Conservation (phyloP, 108 stramenopile genomes). For the Pseudonitzschia delicatissima region DNA sequence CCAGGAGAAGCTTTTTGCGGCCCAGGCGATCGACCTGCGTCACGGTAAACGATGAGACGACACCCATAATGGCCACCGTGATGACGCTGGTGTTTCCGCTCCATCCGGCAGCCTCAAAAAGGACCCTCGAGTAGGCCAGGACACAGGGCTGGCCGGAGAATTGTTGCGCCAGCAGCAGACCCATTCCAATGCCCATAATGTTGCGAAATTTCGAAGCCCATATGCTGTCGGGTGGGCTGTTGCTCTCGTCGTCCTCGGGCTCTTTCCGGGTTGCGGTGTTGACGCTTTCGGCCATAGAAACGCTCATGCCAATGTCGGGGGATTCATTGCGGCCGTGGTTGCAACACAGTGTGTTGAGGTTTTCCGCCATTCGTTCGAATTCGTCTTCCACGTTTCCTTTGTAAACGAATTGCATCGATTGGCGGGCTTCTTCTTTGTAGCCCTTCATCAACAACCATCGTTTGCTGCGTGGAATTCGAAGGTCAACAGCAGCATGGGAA, state of each 20-base stretch:
- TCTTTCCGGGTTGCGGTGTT: too few species aligned
- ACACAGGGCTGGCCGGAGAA: slow-evolving; percentile 78
- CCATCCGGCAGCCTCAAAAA: slow-evolving; percentile 70
- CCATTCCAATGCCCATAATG: slow-evolving; percentile 44
- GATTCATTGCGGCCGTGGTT: neutral
- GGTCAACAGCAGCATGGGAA: slow-evolving; percentile 39
- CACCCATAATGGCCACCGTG: slow-evolving; percentile 65
- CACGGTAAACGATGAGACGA: slow-evolving; percentile 39
- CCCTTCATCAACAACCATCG: slow-evolving; percentile 45
- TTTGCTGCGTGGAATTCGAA: slow-evolving; percentile 44
- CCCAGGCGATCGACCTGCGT: slow-evolving; percentile 38
- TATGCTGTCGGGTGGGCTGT: neutral
- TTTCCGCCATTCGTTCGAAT: slow-evolving; percentile 34
- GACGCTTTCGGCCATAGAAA: neutral
- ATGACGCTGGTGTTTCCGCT: slow-evolving; percentile 42
- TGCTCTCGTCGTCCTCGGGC: neutral
- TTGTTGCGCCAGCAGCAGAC: slow-evolving; percentile 68
- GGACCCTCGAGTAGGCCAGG: slow-evolving; percentile 59
- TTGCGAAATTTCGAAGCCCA: slow-evolving; percentile 24
- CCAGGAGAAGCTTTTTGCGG: slow-evolving; percentile 28
- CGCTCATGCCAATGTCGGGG: neutral
- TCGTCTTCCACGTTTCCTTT: slow-evolving; percentile 36
- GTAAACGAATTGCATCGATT: slow-evolving; percentile 48
- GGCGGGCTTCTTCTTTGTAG: slow-evolving; percentile 34
- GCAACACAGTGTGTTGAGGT: slow-evolving; percentile 21